Conservation (phyloP, 176 grass and related monocot genomes). For the Aegilops bicornis region DNA sequence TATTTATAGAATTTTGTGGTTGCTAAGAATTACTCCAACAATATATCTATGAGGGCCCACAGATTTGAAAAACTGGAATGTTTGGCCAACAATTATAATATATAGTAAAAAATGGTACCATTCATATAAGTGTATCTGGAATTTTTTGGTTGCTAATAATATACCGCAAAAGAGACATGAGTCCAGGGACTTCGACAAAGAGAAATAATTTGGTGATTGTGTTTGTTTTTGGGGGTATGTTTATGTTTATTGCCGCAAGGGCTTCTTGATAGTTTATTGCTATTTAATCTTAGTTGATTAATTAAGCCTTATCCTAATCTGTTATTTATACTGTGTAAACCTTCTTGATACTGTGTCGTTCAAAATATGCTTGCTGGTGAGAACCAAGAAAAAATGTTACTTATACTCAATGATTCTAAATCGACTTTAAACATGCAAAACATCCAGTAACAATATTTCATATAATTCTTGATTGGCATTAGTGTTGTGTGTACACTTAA, state of each 20-base stretch:
- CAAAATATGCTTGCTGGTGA: constrained; percentile 13
- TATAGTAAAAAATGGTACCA: not conserved
- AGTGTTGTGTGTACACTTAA: not conserved
- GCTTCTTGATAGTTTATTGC: not conserved
- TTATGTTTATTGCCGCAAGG: not conserved
- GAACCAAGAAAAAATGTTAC: not conserved
- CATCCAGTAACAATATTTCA: not conserved
- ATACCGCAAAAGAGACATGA: not conserved
- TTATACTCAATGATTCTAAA: not conserved
- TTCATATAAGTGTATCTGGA: not conserved
- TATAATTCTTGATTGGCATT: not conserved
- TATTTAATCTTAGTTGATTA: not conserved
- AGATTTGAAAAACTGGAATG: not conserved
- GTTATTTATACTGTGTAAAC: not conserved
- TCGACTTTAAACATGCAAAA: not conserved
- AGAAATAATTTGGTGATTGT: not conserved
- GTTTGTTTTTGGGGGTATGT: not conserved
- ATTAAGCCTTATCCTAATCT: not conserved
- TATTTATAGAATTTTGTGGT: not conserved
- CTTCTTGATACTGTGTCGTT: not conserved
- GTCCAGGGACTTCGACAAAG: not conserved
- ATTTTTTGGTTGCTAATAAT: not conserved
- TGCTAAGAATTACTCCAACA: not conserved
- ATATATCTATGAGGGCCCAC: not conserved
- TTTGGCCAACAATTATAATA: not conserved